Conservation (phyloP, 129 eudicot species). For the Pulicaria dysenterica region DNA sequence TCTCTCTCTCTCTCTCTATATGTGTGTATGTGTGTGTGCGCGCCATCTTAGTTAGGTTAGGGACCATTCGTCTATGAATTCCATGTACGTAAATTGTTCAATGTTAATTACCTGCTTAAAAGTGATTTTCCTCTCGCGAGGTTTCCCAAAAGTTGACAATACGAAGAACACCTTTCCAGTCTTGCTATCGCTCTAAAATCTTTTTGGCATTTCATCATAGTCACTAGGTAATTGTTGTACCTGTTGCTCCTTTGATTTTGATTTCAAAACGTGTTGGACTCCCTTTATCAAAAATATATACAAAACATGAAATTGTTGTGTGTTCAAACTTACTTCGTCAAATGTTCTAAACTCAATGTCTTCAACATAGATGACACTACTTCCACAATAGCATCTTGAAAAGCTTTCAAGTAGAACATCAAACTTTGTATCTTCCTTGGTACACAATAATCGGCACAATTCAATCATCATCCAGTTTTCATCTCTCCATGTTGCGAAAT, state of each 20-base stretch:
- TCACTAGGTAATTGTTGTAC: background rate
- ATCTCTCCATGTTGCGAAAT: constrained; percentile 25
- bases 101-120: background rate
- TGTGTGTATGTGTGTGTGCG: too few relatives aligned
- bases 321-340: background rate
- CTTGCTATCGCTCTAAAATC: background rate
- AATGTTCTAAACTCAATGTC: constrained; percentile 17
- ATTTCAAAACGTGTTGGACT: constrained; percentile 10
- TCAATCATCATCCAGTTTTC: constrained; percentile 24
- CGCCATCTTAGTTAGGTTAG: too few relatives aligned
- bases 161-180: background rate
- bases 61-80: too few relatives aligned
- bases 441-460: background rate
- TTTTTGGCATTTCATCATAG: background rate
- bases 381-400: background rate
- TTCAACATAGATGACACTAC: constrained; percentile 2
- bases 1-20: too few relatives aligned
- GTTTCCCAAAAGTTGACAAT: background rate
- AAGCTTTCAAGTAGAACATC: constrained; percentile 19
- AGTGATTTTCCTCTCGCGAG: too few relatives aligned
- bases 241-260: background rate
- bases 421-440: background rate
- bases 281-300: background rate
- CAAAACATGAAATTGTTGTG: background rate
- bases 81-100: too few relatives aligned